Conservation (phyloP, 768 basidiomycete species). For the Leccinellum albellum region DNA sequence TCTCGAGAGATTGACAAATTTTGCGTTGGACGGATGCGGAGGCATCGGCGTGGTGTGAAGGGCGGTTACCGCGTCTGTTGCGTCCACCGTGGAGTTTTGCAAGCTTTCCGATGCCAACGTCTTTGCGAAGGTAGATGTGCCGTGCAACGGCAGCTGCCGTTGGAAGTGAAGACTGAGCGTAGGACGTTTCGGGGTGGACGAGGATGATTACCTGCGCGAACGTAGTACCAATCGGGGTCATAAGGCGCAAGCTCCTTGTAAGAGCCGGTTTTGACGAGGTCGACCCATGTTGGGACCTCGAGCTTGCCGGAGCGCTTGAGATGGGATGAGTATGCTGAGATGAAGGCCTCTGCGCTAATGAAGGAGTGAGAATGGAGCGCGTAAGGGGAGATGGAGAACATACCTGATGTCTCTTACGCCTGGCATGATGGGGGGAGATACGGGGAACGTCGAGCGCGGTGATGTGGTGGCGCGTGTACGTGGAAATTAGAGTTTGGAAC, state of each 20-base stretch:
- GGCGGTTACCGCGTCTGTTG: slow-evolving; percentile 94
- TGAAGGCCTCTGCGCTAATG: slow-evolving; percentile 87
- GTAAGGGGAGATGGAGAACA: slow-evolving; percentile 3
- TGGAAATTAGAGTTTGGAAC: slow-evolving; percentile 29
- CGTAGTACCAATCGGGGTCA: slow-evolving; percentile 99
- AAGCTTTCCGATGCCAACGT: slow-evolving; percentile 89
- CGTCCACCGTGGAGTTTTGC: slow-evolving; percentile 96
- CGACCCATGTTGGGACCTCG: slow-evolving; percentile 97
- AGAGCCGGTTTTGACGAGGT: slow-evolving; percentile 96
- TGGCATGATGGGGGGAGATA: slow-evolving; percentile 58
- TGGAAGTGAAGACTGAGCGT: background rate
- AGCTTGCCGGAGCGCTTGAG: slow-evolving; percentile 98
- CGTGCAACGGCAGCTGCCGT: slow-evolving; percentile 86
- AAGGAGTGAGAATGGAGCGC: slow-evolving; percentile 11
- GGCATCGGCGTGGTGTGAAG: slow-evolving; percentile 86
- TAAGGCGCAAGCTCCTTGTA: slow-evolving; percentile 99
- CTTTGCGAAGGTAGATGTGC: slow-evolving; percentile 99
- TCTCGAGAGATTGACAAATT: slow-evolving; percentile 95
- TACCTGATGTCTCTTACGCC: slow-evolving; percentile 82
- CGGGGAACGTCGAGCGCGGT: slow-evolving; percentile 45
- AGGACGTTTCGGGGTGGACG: background rate
- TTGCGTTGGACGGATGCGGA: slow-evolving; percentile 91
- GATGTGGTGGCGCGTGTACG: slow-evolving; percentile 44
- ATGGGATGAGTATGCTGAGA: slow-evolving; percentile 90
- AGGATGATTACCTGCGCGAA: slow-evolving; percentile 81